Evolutionary conservation across 1,284 basidiomycete species (phyloP), one percentile per base, ranked within the genome.

Genomic region (Caloboletus inedulis): DNA sequence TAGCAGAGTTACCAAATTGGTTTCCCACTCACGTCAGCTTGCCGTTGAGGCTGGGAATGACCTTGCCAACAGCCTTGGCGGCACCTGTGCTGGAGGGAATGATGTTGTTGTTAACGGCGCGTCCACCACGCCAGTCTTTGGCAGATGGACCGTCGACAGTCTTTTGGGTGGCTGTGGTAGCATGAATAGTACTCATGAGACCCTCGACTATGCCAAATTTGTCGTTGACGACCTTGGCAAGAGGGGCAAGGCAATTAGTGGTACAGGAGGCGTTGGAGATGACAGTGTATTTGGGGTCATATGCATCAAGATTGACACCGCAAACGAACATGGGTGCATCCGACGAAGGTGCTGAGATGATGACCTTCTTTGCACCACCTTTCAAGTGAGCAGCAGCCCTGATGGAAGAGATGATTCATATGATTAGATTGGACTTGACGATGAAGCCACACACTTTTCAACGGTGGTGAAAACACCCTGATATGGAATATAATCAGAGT

Each of bases 221-320:
- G 86, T 99, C 97, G 78, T 99, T 70, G 79, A 99, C 81, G 72
- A 98, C 89, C 84, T 99, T 99, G 75, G 96, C 96, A 58, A 99
- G 87, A 59, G 97, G 95, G 34, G 97, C 97, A 59, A 99, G 85
- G 76, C 94, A 97, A 88, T 99, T 99, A 77, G 96, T 99, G 49
- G 96, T 99, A 87, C 96, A 99, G 41, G 95, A 98, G 33, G 96
- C 96, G 77, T 99, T 99, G 64, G 96, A 99, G 75, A 99, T 90
- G 72, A 98, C 91, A 60, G 83, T 82, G 82, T 94, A 87, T 73
- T 91, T 89, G 68, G 94, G 77, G 75, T 98, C 87, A 77, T 99
- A 99, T 35, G 78, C 64, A 62, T 98, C 94, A 59, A 98, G 86
- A 82, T 99, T 99, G 75, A 99, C 96, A 82, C 96, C 96, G 65